Evolutionary conservation across 2,329 filamentous ascomycete species (phyloP).

Genomic region (Calonectria ilicicola): DNA sequence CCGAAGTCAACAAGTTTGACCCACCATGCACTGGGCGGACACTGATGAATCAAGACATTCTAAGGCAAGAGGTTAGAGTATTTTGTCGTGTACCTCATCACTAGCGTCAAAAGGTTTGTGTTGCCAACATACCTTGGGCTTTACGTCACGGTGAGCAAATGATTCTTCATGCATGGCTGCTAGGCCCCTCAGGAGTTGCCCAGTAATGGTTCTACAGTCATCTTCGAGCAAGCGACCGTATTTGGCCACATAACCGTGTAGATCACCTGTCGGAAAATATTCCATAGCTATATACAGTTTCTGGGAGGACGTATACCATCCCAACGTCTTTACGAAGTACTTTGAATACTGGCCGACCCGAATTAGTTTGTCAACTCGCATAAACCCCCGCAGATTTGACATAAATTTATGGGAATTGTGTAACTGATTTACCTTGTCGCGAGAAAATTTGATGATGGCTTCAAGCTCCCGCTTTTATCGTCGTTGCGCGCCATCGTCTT

Average conservation of each 20-base stretch:
- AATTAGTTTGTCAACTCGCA: background rate
- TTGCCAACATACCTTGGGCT: background rate
- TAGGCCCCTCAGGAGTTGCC: background rate
- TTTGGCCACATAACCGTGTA: background rate
- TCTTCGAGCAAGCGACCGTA: background rate
- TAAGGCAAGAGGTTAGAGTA: background rate
- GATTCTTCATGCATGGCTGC: background rate
- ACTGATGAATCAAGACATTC: background rate
- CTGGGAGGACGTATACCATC: background rate
- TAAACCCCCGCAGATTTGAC: no score
- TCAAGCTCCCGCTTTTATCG: background rate
- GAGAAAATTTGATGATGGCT: background rate
- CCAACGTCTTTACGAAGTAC: background rate
- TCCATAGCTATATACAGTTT: background rate
- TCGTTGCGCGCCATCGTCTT: background rate
- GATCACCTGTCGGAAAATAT: background rate
- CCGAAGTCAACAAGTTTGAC: background rate
- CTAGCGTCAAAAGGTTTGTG: background rate
- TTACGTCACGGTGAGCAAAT: background rate
- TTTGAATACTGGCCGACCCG: background rate
- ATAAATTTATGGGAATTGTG: background rate
- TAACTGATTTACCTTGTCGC: background rate
- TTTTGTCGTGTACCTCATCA: background rate
- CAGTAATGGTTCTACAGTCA: background rate
- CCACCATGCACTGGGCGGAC: background rate